Evolutionary conservation across 108 stramenopile genomes (phyloP).

Genomic region (Nitzschia inconspicua): DNA sequence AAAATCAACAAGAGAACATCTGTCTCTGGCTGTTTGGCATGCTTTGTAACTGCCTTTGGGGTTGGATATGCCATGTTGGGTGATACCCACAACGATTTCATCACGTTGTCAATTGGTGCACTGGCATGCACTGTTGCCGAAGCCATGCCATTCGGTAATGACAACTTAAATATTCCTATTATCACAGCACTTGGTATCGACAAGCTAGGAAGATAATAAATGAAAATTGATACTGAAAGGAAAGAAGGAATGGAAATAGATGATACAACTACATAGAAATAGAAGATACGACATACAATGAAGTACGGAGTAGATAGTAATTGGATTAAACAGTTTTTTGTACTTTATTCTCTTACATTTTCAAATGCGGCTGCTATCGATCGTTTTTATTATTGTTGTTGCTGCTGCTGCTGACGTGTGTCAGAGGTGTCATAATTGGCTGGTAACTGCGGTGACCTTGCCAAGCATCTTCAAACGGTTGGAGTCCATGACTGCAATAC

Average conservation of each 20-base stretch:
- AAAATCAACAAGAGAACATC: slow-evolving; percentile 26
- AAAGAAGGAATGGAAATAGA: too few species aligned
- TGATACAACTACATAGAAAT: too few species aligned
- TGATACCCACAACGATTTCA: neutral
- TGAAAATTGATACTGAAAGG: too few species aligned
- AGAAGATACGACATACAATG: too few species aligned
- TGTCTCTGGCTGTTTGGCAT: slow-evolving; percentile 44
- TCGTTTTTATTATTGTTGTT: neutral
- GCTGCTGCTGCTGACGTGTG: too few species aligned
- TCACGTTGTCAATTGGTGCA: slow-evolving; percentile 27
- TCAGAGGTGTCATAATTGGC: neutral
- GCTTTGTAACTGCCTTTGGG: slow-evolving; percentile 38
- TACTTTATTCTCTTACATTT: too few species aligned
- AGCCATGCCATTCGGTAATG: slow-evolving; percentile 43
- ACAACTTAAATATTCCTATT: slow-evolving; percentile 57
- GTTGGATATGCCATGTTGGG: slow-evolving; percentile 26
- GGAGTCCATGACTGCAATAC: slow-evolving; percentile 74
- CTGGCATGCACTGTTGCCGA: slow-evolving; percentile 50
- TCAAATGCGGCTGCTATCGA: neutral
- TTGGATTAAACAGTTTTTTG: too few species aligned
- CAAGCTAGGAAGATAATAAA: too few species aligned
- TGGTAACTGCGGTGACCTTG: slow-evolving; percentile 52
- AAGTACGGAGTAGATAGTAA: too few species aligned
- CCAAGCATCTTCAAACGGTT: slow-evolving; percentile 73
- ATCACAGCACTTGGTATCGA: slow-evolving; percentile 37